phyloP scores from a whole-genome alignment of 2,329 filamentous ascomycete genomes.

The Leptographium flavum region DNA sequence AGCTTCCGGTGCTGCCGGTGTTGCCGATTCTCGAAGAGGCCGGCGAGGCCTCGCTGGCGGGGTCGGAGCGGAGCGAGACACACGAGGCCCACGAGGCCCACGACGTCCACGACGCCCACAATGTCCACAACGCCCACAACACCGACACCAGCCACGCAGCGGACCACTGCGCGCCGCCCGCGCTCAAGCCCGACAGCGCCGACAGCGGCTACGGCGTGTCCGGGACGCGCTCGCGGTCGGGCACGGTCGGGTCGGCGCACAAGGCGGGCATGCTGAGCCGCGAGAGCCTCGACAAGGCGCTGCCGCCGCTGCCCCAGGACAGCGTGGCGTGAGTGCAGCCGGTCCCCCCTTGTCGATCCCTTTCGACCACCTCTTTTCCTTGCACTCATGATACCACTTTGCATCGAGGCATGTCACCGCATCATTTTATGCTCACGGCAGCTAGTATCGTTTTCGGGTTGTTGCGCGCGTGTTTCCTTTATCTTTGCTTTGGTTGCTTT shows the following conservation, averaged over 20 bases:
- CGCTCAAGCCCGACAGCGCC: slow-evolving; percentile 28
- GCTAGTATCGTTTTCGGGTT: background rate
- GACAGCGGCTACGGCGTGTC: slow-evolving; percentile 31
- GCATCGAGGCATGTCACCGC: background rate
- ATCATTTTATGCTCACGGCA: too few species aligned
- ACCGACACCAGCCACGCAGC: slow-evolving; percentile 17
- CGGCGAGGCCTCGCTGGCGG: slow-evolving; percentile 52
- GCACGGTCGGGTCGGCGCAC: slow-evolving; percentile 14
- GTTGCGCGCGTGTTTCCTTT: background rate
- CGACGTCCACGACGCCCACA: too few species aligned
- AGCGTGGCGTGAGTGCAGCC: background rate
- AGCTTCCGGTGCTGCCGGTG: slow-evolving; percentile 30
- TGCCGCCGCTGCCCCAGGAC: slow-evolving; percentile 38
- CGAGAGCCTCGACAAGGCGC: slow-evolving; percentile 44
- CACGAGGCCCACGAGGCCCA: background rate
- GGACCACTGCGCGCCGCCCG: slow-evolving; percentile 1
- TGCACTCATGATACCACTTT: background rate
- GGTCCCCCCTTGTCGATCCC: background rate
- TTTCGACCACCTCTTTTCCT: background rate
- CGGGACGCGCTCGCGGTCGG: slow-evolving; percentile 14
- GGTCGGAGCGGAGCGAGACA: slow-evolving; percentile 10
- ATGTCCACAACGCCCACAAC: slow-evolving; percentile 1
- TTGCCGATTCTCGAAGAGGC: slow-evolving; percentile 80
- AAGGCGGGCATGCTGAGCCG: slow-evolving; percentile 29
- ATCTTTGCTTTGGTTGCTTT: slow-evolving; percentile 19